Evolutionary conservation across 495 filamentous ascomycete species (phyloP).

Genomic region (Penicillium maclennaniae): DNA sequence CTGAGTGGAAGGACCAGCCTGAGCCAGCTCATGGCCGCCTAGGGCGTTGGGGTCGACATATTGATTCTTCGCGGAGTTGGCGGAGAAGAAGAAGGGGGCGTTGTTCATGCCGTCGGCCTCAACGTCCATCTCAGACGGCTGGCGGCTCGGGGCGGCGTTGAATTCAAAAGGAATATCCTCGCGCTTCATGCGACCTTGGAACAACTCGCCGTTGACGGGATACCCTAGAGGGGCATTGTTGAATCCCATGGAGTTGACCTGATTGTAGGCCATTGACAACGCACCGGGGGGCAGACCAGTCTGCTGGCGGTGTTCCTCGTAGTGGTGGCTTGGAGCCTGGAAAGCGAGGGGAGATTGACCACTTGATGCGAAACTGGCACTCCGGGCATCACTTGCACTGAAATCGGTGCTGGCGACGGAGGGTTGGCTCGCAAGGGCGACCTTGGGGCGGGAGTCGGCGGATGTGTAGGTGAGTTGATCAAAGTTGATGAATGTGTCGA

Average conservation of each 20-base stretch:
- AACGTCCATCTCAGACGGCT: conserved; percentile 53
- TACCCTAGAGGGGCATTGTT: conserved; percentile 46
- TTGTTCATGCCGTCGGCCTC: conserved; percentile 61
- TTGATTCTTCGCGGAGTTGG: conserved; percentile 38
- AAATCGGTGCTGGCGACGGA: conserved; percentile 39
- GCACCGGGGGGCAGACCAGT: conserved; percentile 81
- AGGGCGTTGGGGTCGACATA: conserved; percentile 71
- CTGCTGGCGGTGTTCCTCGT: conserved; percentile 87
- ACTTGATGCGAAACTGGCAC: conserved; percentile 39
- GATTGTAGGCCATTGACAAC: conserved; percentile 64
- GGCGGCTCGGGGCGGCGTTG: conserved; percentile 50
- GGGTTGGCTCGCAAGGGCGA: conserved; percentile 34
- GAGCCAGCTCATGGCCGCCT: conserved; percentile 50
- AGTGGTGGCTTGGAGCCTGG: conserved; percentile 83
- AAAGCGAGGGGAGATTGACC: conserved; percentile 54
- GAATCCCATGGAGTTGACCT: conserved; percentile 51
- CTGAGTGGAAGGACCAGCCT: conserved; percentile 46
- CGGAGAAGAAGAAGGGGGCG: conserved; percentile 46
- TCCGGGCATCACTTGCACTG: conserved; percentile 33
- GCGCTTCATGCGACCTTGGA: conserved; percentile 51
- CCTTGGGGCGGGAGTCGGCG: conserved; percentile 40
- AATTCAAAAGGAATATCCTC: conserved; percentile 49
- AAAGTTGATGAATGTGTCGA: conserved; percentile 49
- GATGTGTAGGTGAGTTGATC: conserved; percentile 46
- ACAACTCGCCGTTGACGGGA: conserved; percentile 43